Base-by-base conservation (phyloP, 2,329 filamentous ascomycete genomes). In the Beauveria caledonica region DNA sequence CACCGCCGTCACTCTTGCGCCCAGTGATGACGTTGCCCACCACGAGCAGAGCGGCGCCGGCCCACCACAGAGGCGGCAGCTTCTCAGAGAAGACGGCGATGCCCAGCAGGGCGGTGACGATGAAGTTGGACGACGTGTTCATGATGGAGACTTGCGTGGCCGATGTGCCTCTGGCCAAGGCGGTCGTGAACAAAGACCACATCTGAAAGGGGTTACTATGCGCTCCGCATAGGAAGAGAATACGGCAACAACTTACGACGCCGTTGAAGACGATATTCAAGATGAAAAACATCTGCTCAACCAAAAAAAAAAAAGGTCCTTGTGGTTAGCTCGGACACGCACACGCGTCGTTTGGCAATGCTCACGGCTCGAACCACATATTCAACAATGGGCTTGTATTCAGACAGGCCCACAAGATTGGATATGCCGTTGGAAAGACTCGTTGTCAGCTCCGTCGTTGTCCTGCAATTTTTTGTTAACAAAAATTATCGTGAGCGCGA, bases 111-210 rank as follows among this genome's bases (percentile, higher is more conserved):
- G 89, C 89, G 0, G 89, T 92, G 63, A 91, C 74, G 74, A 93
- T 81, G 72, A 93, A 93, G 74, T 93, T 93, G 60, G 87, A 81
- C 15, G 87, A 90, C 3, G 89, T 92, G 72, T 93, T 93, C 72
- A 93, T 85, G 70, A 93, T 87, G 65, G 85, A 87, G 53, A 92
- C 89, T 68, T 90, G 88, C 0, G 89, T 90, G 9, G 89, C 91
- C 1, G 88, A 91, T 61, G 83, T 81, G 15, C 88, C 88, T 19
- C 83, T 80, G 0, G 88, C 85, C n/a, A 93, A 81, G 57, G 89
- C 89, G 54, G 84, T 82, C 7, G 89, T 93, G 76, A 92, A 93
- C 52, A 93, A 81, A 0, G 87, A 85, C 89, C 89, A 93, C 89
- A 93, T 93, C 73, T 84, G 50, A 1, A 6, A 36, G 29, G 42